A percentile compares a stretch with the other conserved stretches of the same genome.
Conservation (phyloP, 2,329 filamentous ascomycete genomes). For the Sporothrix globosa region DNA sequence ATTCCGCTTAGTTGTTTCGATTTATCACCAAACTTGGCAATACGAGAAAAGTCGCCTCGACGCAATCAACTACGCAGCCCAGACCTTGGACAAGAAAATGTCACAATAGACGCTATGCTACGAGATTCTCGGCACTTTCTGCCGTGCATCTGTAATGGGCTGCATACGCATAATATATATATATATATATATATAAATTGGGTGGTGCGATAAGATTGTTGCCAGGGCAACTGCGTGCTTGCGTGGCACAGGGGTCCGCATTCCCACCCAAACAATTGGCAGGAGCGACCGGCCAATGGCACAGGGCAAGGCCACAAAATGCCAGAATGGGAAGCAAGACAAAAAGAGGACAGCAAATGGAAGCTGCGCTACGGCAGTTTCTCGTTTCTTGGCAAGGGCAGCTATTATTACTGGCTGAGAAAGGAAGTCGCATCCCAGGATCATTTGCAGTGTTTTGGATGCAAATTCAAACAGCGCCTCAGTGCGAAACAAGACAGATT, state of each 20-base stretch:
- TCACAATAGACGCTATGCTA: background rate
- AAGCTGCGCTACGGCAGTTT: slow-evolving; percentile 12
- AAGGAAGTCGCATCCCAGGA: slow-evolving; percentile 9
- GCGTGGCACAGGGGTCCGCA: slow-evolving; percentile 20
- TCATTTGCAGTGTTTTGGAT: background rate
- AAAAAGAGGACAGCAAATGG: background rate
- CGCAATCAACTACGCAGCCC: slow-evolving; percentile 12
- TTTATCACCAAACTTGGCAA: background rate
- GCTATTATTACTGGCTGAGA: slow-evolving; percentile 1
- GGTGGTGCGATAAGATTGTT: slow-evolving; percentile 21
- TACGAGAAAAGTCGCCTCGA: background rate
- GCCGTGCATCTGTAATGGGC: slow-evolving; percentile 1
- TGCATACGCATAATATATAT: background rate
- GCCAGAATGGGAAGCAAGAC: background rate
- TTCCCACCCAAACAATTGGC: slow-evolving; percentile 26
- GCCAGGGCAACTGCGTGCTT: slow-evolving; percentile 22
- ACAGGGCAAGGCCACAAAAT: background rate
- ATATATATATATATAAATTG: background rate
- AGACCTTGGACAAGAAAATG: background rate
- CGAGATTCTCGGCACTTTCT: slow-evolving; percentile 2
- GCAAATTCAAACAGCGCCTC: background rate
- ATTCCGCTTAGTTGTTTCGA: background rate
- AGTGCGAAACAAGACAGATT: too few species aligned
- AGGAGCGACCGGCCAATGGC: slow-evolving; percentile 19
- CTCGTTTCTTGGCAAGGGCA: slow-evolving; percentile 24